Evolutionary conservation across 352 stramenopile genomes (phyloP), one percentile per base, ranked within the genome.

Genomic region (Globisporangium nagaii): DNA sequence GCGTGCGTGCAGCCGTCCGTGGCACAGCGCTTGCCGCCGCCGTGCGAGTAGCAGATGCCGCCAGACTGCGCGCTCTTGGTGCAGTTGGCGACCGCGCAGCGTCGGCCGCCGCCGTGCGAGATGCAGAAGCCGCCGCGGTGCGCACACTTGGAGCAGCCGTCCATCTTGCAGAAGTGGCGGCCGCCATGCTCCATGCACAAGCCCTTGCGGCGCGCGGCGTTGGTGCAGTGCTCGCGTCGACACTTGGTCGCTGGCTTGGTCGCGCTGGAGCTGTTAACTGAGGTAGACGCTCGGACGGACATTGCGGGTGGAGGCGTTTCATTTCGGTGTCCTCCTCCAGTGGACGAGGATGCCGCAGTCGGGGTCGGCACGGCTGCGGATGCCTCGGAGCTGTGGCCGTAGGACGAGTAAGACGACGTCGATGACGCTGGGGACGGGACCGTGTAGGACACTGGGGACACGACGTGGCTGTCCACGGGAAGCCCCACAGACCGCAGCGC

Each of bases 111-210:
- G 20, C 83, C 83, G 58, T 93, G 83, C 8, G 79, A 84, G 58
- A 93, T 88, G 61, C 83, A 93, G 56, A 88, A 86, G 10, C 80
- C 80, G 24, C 84, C 81, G 47, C 81, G 81, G 64, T 92, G 84
- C 3, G 81, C 84, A 41, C 81, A 92, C 66, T 93, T 93, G 40
- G 82, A 61, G 59, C 84, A 93, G 39, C 81, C 84, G 9, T 80
- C 66, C 68, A 90, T 86, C 58, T 91, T 91, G 67, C 86, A 96
- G 25, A 90, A 86, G 63, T 93, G 80, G 25, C 86, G 77, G 2
- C 86, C 86, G 32, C 86, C 86, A 62, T 96, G 86, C 49, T 90
- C 81, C 79, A 91, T 92, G 62, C 86, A 96, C 0, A 96, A 75
- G 0, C 86, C 84, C 61, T 90, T 91, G 47, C 80, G 79, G 55